Evolutionary conservation across 2,329 filamentous ascomycete species (phyloP).

Genomic region (Neocucurbitaria cava): DNA sequence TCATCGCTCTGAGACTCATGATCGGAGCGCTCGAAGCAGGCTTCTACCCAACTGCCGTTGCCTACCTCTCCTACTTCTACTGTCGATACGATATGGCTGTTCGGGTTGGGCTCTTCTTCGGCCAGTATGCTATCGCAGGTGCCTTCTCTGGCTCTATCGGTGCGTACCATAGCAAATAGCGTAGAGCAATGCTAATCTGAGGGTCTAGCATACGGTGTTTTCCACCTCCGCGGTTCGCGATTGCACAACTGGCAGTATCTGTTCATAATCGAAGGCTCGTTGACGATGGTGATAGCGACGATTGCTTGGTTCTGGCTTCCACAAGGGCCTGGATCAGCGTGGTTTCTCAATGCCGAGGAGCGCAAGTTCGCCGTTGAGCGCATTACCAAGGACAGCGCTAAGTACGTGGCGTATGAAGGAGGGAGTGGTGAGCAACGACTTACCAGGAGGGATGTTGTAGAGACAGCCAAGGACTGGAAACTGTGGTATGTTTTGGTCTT

Average conservation of each 20-base stretch:
- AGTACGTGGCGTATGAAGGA: conserved; percentile 1
- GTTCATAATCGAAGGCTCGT: conserved; percentile 52
- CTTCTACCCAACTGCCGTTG: conserved; percentile 62
- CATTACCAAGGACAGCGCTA: conserved; percentile 22
- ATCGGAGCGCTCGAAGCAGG: conserved; percentile 59
- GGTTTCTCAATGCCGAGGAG: conserved; percentile 48
- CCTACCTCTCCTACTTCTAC: conserved; percentile 62
- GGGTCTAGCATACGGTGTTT: conserved; percentile 45
- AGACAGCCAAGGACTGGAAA: conserved; percentile 30
- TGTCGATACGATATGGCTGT: conserved; percentile 50
- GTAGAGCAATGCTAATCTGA: conserved; percentile 3
- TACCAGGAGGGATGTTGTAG: conserved; percentile 20
- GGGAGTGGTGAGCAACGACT: conserved; percentile 12
- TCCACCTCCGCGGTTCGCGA: conserved; percentile 54
- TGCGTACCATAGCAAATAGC: conserved; percentile 1
- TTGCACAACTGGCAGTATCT: conserved; percentile 58
- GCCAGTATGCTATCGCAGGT: conserved; percentile 51
- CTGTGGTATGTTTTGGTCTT: conserved; percentile 38
- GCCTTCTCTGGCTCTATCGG: conserved; percentile 52
- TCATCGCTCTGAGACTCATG: conserved; percentile 29
- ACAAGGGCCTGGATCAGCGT: conserved; percentile 35
- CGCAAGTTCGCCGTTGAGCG: conserved; percentile 20
- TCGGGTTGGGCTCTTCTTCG: conserved; percentile 55
- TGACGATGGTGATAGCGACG: conserved; percentile 40
- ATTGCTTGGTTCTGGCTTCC: conserved; percentile 37